Evolutionary conservation across 2,329 filamentous ascomycete genomes (phyloP).

Genomic region (Plenodomus biglobosus): DNA sequence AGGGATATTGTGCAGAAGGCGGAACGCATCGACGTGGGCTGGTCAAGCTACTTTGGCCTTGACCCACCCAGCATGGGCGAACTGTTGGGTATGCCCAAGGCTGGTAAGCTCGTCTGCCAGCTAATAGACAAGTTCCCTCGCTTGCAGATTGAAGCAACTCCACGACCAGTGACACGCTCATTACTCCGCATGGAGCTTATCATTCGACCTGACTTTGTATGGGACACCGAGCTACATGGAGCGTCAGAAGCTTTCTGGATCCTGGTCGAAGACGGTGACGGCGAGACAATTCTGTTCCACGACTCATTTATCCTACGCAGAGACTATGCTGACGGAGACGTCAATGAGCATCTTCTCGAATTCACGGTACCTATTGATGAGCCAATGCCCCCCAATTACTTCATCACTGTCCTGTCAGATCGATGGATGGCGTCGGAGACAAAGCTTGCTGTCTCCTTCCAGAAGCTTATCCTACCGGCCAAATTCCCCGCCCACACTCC

Average conservation of each 20-base stretch:
- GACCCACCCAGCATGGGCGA: constrained; percentile 97
- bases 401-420: constrained; percentile 91
- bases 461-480: constrained; percentile 90
- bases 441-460: constrained; percentile 88
- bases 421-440: constrained; percentile 99
- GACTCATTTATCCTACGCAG: constrained; percentile 91
- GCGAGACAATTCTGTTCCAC: constrained; percentile 92
- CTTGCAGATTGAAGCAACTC: constrained; percentile 87
- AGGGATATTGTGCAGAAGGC: constrained; percentile 87
- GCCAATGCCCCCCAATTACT: constrained; percentile 98
- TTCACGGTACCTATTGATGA: constrained; percentile 96
- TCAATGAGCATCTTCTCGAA: constrained; percentile 92
- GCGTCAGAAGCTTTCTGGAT: constrained; percentile 95
- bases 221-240: constrained; percentile 89
- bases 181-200: constrained; percentile 88
- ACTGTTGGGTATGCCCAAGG: constrained; percentile 84
- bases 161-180: constrained; percentile 91
- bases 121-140: constrained; percentile 91
- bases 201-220: constrained; percentile 92
- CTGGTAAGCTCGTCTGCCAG: constrained; percentile 80
- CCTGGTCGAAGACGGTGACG: constrained; percentile 93
- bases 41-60: constrained; percentile 91
- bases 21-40: constrained; percentile 91
- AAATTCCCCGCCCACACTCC: constrained; percentile 95
- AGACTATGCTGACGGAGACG: constrained; percentile 81